phyloP scores from a whole-genome alignment of 176 grass and related monocot genomes.

The Olyra latifolia region DNA sequence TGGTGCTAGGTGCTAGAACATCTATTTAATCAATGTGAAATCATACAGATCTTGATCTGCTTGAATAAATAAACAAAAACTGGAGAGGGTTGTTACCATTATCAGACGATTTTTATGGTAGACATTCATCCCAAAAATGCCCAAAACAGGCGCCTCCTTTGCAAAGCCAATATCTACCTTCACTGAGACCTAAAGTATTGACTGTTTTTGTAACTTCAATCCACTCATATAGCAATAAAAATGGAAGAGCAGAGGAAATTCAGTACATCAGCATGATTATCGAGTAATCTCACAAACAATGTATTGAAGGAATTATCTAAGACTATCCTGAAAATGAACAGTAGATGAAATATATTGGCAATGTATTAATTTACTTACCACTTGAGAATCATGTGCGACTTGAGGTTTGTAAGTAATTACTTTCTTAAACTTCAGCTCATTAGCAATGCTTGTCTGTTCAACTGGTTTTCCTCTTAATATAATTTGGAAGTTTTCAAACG shows the following conservation, averaged over 20 bases:
- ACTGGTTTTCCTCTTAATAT: conserved; percentile 87
- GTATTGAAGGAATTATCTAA: background rate
- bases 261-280: background rate
- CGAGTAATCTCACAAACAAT: background rate
- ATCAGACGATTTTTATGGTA: conserved; percentile 97
- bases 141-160: conserved; percentile 96
- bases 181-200: conserved; percentile 50
- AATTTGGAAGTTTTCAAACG: conserved; percentile 82
- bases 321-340: conserved; percentile 23
- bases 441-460: conserved; percentile 64
- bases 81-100: conserved; percentile 55
- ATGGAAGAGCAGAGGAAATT: background rate
- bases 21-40: background rate
- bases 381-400: conserved; percentile 60
- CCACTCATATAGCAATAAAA: background rate
- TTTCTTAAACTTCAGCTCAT: conserved; percentile 95
- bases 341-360: conserved; percentile 6
- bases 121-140: conserved; percentile 97
- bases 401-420: conserved; percentile 88
- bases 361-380: conserved; percentile 47
- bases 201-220: conserved; percentile 3
- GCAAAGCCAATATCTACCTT: conserved; percentile 86
- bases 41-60: background rate
- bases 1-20: conserved; percentile 5
- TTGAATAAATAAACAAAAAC: conserved; percentile 13